Conservation (phyloP, 139 green algal species). For the Coccomyxa sp. region DNA sequence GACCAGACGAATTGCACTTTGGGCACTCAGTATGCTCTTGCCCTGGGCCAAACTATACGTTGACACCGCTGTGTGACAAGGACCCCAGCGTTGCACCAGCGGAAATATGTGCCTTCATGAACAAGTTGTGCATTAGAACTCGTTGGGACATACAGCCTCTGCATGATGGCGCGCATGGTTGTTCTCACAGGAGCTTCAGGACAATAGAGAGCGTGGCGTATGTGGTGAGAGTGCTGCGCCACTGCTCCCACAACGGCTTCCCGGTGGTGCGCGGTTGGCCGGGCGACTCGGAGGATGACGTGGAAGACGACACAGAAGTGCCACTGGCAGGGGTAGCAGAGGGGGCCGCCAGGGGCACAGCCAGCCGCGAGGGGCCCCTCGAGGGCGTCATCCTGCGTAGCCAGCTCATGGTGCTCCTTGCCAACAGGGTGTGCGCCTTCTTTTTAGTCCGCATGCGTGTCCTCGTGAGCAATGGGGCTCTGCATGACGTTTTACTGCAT, state of each 20-base stretch:
- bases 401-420: conserved; percentile 80
- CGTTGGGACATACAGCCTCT: too few relatives aligned
- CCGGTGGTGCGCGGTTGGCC: conserved; percentile 50
- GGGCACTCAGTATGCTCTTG: too few relatives aligned
- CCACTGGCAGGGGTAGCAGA: neutral
- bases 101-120: too few relatives aligned
- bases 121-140: too few relatives aligned
- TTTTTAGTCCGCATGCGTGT: neutral
- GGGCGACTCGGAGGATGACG: neutral
- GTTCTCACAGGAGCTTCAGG: conserved; percentile 35
- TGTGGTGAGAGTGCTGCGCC: conserved; percentile 60
- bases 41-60: too few relatives aligned
- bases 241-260: conserved; percentile 84
- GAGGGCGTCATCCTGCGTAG: conserved; percentile 78
- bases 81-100: too few relatives aligned
- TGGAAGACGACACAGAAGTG: conserved; percentile 6
- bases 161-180: too few relatives aligned
- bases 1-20: too few relatives aligned
- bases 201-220: conserved; percentile 49
- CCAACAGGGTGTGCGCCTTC: conserved; percentile 14
- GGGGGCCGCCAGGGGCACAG: neutral
- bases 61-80: too few relatives aligned
- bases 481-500: too few relatives aligned
- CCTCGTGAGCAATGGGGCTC: too few relatives aligned
- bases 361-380: conserved; percentile 30